Conservation (phyloP, 306 rosid genomes). For the Prunus fruticosa region DNA sequence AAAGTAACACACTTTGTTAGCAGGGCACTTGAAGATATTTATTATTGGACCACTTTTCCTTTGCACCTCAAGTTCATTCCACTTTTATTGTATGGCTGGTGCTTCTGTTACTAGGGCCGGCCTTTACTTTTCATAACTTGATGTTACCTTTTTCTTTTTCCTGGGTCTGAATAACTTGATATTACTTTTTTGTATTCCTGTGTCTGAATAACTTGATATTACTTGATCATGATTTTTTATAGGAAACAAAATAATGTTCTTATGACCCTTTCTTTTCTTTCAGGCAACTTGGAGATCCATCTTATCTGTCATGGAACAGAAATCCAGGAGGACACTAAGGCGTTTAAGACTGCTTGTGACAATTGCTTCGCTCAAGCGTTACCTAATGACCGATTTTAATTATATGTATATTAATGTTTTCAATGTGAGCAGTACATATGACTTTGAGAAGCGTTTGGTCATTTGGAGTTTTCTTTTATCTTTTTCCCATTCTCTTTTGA, state of each 20-base stretch:
- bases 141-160: neutral
- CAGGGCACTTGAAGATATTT: neutral
- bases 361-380: slow-evolving; percentile 4
- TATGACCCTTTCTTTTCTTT: neutral
- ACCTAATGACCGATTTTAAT: slow-evolving; percentile 25
- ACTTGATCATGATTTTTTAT: neutral
- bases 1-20: neutral
- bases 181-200: neutral
- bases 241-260: neutral
- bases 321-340: slow-evolving; percentile 68
- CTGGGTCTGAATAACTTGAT: neutral
- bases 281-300: slow-evolving; percentile 95
- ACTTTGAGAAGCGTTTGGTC: slow-evolving; percentile 8
- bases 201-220: too few species aligned
- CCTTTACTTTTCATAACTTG: neutral
- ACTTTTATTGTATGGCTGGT: neutral
- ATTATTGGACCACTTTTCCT: neutral
- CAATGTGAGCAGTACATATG: slow-evolving; percentile 6
- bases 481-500: neutral
- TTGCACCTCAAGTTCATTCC: neutral
- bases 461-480: slow-evolving; percentile 7
- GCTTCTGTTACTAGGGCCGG: neutral
- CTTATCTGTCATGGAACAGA: slow-evolving; percentile 85
- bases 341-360: neutral
- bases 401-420: slow-evolving; percentile 38